Evolutionary conservation across 805 yeast genomes (phyloP).

Genomic region (Candida pini): DNA sequence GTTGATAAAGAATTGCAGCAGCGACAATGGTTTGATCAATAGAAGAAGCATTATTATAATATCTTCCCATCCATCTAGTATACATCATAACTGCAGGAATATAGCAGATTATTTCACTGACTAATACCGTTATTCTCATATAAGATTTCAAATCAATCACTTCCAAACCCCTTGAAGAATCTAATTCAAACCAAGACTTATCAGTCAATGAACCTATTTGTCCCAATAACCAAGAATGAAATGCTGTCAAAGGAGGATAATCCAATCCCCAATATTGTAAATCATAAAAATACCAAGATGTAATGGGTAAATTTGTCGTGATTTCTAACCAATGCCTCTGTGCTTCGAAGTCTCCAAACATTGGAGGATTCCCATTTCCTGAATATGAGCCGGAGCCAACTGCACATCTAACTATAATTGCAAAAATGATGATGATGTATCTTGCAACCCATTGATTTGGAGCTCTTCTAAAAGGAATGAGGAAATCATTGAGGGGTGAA

Average conservation of each 20-base stretch:
- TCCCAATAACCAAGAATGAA: slow-evolving; percentile 80
- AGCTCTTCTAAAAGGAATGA: slow-evolving; percentile 74
- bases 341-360: slow-evolving; percentile 95
- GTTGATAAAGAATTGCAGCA: slow-evolving; percentile 78
- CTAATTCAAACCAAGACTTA: slow-evolving; percentile 70
- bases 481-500: slow-evolving; percentile 72
- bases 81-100: slow-evolving; percentile 76
- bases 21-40: slow-evolving; percentile 74
- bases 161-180: slow-evolving; percentile 73
- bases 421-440: slow-evolving; percentile 65
- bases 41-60: slow-evolving; percentile 42
- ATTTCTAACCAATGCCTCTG: slow-evolving; percentile 98
- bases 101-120: slow-evolving; percentile 69
- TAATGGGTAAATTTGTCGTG: slow-evolving; percentile 67
- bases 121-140: slow-evolving; percentile 76
- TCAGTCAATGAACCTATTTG: slow-evolving; percentile 60
- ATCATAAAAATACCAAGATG: slow-evolving; percentile 85
- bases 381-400: slow-evolving; percentile 87
- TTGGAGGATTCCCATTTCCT: slow-evolving; percentile 66
- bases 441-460: slow-evolving; percentile 89
- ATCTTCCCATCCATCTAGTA: slow-evolving; percentile 65
- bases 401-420: slow-evolving; percentile 73
- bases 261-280: slow-evolving; percentile 94
- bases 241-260: slow-evolving; percentile 96
- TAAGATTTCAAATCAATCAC: slow-evolving; percentile 60